Evolutionary conservation across 2,329 filamentous ascomycete species (phyloP).

Genomic region (Lasiodiplodia hormozganensis): DNA sequence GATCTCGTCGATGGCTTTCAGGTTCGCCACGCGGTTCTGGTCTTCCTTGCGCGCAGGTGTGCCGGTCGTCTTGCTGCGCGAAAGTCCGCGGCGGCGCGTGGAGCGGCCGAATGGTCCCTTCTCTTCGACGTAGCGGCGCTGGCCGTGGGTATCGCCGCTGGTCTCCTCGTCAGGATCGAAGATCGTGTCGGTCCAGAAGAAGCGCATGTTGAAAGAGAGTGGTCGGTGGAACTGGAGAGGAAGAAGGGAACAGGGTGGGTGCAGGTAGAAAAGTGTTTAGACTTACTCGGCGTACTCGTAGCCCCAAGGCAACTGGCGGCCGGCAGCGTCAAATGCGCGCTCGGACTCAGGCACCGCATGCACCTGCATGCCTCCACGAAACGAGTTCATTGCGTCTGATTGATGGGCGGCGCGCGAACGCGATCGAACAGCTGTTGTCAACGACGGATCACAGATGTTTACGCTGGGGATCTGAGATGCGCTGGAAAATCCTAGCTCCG

Average conservation of each 20-base stretch:
- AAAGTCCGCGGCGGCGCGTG: slow-evolving; percentile 50
- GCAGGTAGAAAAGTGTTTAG: background rate
- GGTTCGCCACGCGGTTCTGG: slow-evolving; percentile 52
- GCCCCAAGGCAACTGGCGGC: slow-evolving; percentile 67
- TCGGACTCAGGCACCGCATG: slow-evolving; percentile 70
- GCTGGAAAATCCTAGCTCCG: slow-evolving; percentile 27
- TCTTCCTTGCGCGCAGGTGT: slow-evolving; percentile 67
- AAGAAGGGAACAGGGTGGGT: background rate
- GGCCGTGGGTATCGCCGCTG: slow-evolving; percentile 51
- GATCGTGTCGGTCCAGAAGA: slow-evolving; percentile 25
- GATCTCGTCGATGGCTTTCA: slow-evolving; percentile 55
- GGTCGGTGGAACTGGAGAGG: slow-evolving; percentile 14
- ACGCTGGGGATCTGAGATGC: slow-evolving; percentile 13
- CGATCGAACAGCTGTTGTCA: slow-evolving; percentile 2
- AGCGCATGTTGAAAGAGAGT: slow-evolving; percentile 14
- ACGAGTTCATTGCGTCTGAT: slow-evolving; percentile 27
- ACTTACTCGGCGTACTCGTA: slow-evolving; percentile 68
- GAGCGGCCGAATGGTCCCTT: slow-evolving; percentile 67
- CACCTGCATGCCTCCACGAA: slow-evolving; percentile 62
- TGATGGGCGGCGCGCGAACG: slow-evolving; percentile 20
- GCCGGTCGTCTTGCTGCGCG: slow-evolving; percentile 62
- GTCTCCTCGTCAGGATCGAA: slow-evolving; percentile 35
- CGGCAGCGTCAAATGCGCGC: slow-evolving; percentile 65
- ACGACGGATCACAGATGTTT: slow-evolving; percentile 6
- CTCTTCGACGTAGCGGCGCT: slow-evolving; percentile 63